Evolutionary conservation across 2,329 filamentous ascomycete species (phyloP).

Genomic region (Mycogone perniciosa): DNA sequence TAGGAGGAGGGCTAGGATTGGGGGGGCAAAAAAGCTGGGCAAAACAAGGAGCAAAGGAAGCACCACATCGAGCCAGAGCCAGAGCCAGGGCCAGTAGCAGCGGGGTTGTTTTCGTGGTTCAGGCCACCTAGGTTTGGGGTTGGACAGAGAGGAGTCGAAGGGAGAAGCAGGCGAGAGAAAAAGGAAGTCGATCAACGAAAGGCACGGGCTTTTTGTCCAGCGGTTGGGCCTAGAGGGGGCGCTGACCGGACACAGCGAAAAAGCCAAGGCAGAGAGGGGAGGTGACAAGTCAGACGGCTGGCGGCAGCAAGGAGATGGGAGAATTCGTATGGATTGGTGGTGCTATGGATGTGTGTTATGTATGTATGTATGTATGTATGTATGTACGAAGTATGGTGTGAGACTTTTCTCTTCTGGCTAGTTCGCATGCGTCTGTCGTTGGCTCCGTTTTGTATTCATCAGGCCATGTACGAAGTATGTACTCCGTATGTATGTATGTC

Average conservation of each 20-base stretch:
- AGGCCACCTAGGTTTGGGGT: slow-evolving; percentile 8
- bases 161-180: slow-evolving; percentile 7
- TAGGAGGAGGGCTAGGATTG: not conserved
- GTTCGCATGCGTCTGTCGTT: not conserved
- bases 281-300: slow-evolving; percentile 13
- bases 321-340: not conserved
- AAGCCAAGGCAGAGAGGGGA: not conserved
- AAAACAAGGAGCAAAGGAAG: not conserved
- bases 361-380: not conserved
- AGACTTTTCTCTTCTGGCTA: too few species aligned
- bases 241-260: not conserved
- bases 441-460: not conserved
- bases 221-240: not conserved
- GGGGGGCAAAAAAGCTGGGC: not conserved
- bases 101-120: slow-evolving; percentile 10
- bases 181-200: slow-evolving; percentile 9
- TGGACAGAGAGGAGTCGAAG: slow-evolving; percentile 6
- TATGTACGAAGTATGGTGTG: not conserved
- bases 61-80: not conserved
- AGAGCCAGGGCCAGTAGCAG: slow-evolving; percentile 1
- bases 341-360: too few species aligned
- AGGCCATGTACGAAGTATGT: too few species aligned
- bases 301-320: slow-evolving; percentile 3
- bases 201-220: not conserved
- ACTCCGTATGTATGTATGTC: too few species aligned